Percentiles rank a stretch among this genome's conserved stretches.
phyloP scores from a whole-genome alignment of 805 yeast species.

The Saturnispora sekii region DNA sequence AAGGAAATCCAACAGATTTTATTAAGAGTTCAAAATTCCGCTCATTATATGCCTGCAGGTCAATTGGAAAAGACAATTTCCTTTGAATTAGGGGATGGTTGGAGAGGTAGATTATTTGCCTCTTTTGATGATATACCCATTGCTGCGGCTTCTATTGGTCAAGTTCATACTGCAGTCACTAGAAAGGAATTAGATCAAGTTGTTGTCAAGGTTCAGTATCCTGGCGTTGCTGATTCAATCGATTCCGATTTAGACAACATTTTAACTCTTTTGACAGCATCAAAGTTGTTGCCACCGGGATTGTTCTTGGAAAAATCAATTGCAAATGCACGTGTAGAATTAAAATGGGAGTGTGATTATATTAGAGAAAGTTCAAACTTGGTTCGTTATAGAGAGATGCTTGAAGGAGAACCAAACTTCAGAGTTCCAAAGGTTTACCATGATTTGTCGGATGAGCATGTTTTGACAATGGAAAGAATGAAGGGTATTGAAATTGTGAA shows the following conservation, averaged over 20 bases:
- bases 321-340: slow-evolving; percentile 84
- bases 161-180: slow-evolving; percentile 79
- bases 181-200: slow-evolving; percentile 54
- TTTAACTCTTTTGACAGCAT: slow-evolving; percentile 73
- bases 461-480: slow-evolving; percentile 84
- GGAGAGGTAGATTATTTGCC: slow-evolving; percentile 62
- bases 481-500: slow-evolving; percentile 75
- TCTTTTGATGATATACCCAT: slow-evolving; percentile 81
- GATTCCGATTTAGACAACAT: slow-evolving; percentile 90
- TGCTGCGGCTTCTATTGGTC: slow-evolving; percentile 97
- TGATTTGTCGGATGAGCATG: slow-evolving; percentile 68
- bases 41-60: slow-evolving; percentile 92
- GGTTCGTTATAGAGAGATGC: slow-evolving; percentile 53
- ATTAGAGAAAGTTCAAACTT: slow-evolving; percentile 76
- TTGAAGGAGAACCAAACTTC: slow-evolving; percentile 54
- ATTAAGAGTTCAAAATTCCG: slow-evolving; percentile 81
- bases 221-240: slow-evolving; percentile 89
- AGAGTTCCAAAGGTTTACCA: slow-evolving; percentile 75
- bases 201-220: slow-evolving; percentile 94
- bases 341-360: slow-evolving; percentile 98
- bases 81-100: slow-evolving; percentile 63
- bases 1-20: slow-evolving; percentile 73
- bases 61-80: slow-evolving; percentile 73
- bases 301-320: slow-evolving; percentile 84
- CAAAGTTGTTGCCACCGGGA: slow-evolving; percentile 82